These are phyloP conservation scores for Melampsora larici-populina DNA, from an alignment of 1,284 basidiomycete genomes.

Conservation along the genomic window DNA sequence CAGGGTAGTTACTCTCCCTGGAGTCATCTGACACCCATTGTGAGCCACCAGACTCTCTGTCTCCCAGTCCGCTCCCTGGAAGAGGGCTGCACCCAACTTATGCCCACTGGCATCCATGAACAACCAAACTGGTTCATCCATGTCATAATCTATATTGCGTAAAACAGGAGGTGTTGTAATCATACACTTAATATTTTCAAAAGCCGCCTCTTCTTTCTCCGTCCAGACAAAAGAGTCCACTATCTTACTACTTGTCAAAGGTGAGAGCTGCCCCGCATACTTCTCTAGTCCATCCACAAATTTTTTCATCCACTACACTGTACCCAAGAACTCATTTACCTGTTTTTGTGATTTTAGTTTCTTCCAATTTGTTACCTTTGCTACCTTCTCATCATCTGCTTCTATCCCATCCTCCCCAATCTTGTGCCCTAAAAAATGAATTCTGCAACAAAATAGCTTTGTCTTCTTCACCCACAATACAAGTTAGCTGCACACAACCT, in stretches of 20 bases:
- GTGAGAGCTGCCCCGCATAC: background rate
- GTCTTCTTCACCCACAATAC: background rate
- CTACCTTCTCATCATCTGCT: constrained; percentile 1
- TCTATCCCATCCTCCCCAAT: background rate
- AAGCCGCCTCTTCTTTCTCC: too few relatives aligned
- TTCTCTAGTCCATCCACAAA: background rate
- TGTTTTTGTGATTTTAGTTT: background rate
- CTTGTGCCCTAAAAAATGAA: background rate
- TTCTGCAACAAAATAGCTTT: background rate
- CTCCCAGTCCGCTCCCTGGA: constrained; percentile 2
- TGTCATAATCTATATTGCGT: constrained; percentile 52
- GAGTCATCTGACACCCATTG: background rate
- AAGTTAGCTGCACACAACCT: background rate
- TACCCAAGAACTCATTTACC: background rate
- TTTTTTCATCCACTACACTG: too few relatives aligned
- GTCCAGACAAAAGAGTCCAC: too few relatives aligned
- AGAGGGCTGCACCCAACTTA: constrained; percentile 25
- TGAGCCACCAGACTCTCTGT: background rate
- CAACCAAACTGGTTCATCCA: constrained; percentile 44
- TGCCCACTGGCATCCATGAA: constrained; percentile 39
- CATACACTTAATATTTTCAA: background rate
- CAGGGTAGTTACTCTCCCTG: background rate
- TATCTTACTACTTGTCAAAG: background rate
- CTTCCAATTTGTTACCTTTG: background rate
- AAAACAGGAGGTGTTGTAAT: constrained; percentile 26